Evolutionary conservation across 2,329 filamentous ascomycete genomes (phyloP), one percentile per base, ranked within the genome.

Genomic region (Phaeoacremonium minimum): DNA sequence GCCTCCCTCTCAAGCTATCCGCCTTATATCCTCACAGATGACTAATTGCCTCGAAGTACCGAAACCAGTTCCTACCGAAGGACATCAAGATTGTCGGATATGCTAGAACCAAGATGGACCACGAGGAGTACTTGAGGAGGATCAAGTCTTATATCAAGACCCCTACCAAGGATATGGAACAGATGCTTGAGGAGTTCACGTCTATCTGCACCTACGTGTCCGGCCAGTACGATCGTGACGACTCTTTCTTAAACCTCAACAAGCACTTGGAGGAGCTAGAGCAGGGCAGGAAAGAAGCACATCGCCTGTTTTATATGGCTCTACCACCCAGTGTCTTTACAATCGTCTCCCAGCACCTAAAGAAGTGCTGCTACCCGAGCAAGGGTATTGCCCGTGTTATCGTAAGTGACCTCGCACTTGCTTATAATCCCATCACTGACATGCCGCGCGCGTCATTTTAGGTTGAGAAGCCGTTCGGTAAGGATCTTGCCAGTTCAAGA

Each of bases 391-490:
- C 90, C 42, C 85, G 93, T 49, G 87, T 98, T 54, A 95, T 98
- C 67, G 90, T 95, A 68, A 61, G 85, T 67, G 47, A 18, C 17
- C 15, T 14, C 17, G 30, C 18, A 4, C 14, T 6, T 15, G 18
- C 4, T 17, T 18, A 9, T 28, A 15, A 28, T 13, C 30, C 29
- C 14, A 39, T 46, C 18, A 46, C 35, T 15, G 5, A 13, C 13
- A 22, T 42, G 41, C 42, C 52, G 43, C 63, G 30, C 56, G 44
- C 38, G 31, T 46, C 36, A 42, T 19, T 44, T 49, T 53, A 93
- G 88, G 88, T 98, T 48, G 93, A 98, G 82, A 98, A 98, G 73
- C 93, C 94, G 17, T 98, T 98, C 58, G 93, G 94, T 52, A 97
- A 97, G 71, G 93, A 98, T 62, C 78, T 98, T 44, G 81, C 77